Base-by-base conservation (phyloP, 768 basidiomycete species). In the Phaeotremella fagi region DNA sequence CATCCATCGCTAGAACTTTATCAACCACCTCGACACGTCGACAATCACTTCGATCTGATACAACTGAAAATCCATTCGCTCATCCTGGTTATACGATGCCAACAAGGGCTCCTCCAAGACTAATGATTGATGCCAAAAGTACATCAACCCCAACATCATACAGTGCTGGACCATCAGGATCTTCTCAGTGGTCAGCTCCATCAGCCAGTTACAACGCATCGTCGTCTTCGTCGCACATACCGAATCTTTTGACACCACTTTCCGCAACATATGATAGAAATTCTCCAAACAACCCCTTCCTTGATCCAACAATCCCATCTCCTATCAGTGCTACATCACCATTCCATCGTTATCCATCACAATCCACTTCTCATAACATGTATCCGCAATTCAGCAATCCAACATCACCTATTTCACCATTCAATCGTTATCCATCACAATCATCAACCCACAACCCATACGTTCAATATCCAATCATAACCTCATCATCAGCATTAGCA, bases 1-100 rank as follows among this genome's bases (percentile, higher is more conserved):
- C 44, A 3, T 48, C 45, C 3, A 48, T 52, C 24, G 51, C 56
- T 14, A 16, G 56, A 9, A 58, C 56, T 3, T 31, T 58, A 31
- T 58, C 56, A 15, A 58, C 56, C 7, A 41, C 38, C 6, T 41
- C 38, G 38, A 41, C 18, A 6, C 47, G 16, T 23, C 6, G 29
- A 22, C 29, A 33, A 15, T 49, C 48, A 24, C 24, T 49, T 33
- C 28, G 48, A 37, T 49, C 33, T 35, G 36, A 18, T 47, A 28
- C 20, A 24, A 35, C n/a, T 27, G 47, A 22, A 18, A 41, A 41
- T 41, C 38, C 38, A 14, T 22, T 41, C 18, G 38, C 38, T 41
- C 38, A 41, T 22, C 38, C 38, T 12, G 38, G 38, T 6, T 41
- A 41, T 22, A 41, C 38, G 7, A 6, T 41, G 38, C 12, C 38